Percentiles rank a stretch among this genome's conserved stretches.
Conservation (phyloP, 306 rosid species). For the Sesbania bispinosa region DNA sequence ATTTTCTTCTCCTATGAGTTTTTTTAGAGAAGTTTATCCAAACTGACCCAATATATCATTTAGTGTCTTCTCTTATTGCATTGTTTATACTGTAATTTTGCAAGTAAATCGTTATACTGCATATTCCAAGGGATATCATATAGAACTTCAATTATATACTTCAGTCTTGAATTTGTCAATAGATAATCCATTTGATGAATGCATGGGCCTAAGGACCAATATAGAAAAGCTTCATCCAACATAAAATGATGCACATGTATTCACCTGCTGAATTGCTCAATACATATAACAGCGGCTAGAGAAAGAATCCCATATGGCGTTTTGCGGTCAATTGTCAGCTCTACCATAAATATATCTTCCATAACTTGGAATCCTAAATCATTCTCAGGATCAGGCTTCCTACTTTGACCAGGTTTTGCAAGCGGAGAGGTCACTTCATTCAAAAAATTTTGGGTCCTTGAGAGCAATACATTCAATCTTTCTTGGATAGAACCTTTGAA, state of each 20-base stretch:
- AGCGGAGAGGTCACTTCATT: constrained; percentile 78
- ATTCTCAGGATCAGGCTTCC: constrained; percentile 45
- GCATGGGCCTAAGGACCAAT: too few relatives aligned
- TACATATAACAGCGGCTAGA: constrained; percentile 70
- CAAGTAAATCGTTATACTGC: not conserved
- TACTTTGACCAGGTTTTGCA: constrained; percentile 55
- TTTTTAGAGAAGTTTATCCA: too few relatives aligned
- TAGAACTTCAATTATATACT: not conserved
- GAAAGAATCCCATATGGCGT: constrained; percentile 76
- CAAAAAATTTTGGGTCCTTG: constrained; percentile 74
- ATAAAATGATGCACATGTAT: constrained; percentile 1
- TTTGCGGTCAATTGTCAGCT: constrained; percentile 66
- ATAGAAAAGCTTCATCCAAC: not conserved
- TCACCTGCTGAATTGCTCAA: constrained; percentile 99
- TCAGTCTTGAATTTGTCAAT: not conserved
- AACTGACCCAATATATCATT: not conserved
- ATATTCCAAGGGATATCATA: not conserved
- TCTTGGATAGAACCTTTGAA: constrained; percentile 63
- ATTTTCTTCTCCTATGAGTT: too few relatives aligned
- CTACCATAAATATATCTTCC: constrained; percentile 73
- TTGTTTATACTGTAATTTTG: not conserved
- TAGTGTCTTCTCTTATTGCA: not conserved
- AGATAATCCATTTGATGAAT: not conserved
- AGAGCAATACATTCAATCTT: constrained; percentile 57
- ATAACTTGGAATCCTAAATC: constrained; percentile 43